Conservation (phyloP, 345 rosid genomes). For the Eucalyptus microcorys region DNA sequence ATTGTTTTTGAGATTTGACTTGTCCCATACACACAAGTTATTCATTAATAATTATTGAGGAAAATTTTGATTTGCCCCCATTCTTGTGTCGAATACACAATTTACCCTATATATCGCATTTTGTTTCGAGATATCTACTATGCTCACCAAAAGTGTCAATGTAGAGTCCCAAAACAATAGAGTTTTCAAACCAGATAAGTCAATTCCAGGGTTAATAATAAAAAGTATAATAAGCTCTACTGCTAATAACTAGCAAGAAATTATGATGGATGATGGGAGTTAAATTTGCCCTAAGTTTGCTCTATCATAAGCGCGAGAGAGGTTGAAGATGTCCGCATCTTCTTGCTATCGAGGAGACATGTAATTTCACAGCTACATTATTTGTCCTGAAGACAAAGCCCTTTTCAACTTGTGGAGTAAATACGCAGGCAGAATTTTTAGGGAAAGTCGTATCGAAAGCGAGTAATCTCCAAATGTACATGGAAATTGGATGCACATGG, state of each 20-base stretch:
- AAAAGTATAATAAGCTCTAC: neutral
- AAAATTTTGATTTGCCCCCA: neutral
- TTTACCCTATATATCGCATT: neutral
- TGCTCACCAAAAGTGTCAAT: neutral
- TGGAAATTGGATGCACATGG: neutral
- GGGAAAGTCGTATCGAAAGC: neutral
- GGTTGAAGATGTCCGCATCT: neutral
- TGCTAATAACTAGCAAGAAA: neutral
- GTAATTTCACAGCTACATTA: neutral
- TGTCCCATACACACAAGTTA: neutral
- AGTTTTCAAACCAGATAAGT: neutral
- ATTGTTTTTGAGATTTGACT: neutral
- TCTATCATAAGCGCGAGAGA: neutral
- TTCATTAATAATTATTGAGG: neutral
- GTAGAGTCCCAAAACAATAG: neutral
- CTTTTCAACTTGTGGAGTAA: neutral
- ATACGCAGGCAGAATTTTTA: neutral
- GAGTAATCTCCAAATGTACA: neutral
- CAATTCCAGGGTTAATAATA: neutral
- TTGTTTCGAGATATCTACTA: neutral
- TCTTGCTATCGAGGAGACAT: neutral
- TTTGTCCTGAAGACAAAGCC: neutral
- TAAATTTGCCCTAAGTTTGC: neutral
- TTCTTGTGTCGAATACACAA: neutral
- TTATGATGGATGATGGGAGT: neutral